Percentiles rank a stretch among this genome's conserved stretches.
These are phyloP conservation scores for Phytopythium helicoides DNA, from an alignment of 352 stramenopile genomes.

Conservation along the genomic window DNA sequence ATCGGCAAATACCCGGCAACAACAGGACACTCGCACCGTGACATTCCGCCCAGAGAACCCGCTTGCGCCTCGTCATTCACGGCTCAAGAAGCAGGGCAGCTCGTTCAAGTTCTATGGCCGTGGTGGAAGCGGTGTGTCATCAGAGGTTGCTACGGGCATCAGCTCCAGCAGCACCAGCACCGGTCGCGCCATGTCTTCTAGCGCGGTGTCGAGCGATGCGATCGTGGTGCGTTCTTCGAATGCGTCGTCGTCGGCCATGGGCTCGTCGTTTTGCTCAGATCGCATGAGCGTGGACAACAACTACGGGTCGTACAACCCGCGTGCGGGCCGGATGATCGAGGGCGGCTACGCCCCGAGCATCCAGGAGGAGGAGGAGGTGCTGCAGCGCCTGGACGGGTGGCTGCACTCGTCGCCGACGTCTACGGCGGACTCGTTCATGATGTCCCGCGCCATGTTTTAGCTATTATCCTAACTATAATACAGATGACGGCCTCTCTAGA, in stretches of 20 bases:
- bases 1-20: not conserved
- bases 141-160: conserved; percentile 13
- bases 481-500: too few relatives aligned
- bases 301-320: conserved; percentile 63
- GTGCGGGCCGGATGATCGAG: conserved; percentile 35
- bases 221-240: conserved; percentile 42
- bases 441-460: conserved; percentile 22
- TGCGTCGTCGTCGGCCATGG: conserved; percentile 40
- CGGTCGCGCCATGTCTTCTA: conserved; percentile 8
- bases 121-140: conserved; percentile 33
- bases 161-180: conserved; percentile 31
- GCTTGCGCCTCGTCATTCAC: not conserved
- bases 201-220: conserved; percentile 37
- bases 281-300: conserved; percentile 78
- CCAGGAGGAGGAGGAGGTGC: conserved; percentile 64
- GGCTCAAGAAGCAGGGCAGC: conserved; percentile 29
- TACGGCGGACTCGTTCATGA: conserved; percentile 50
- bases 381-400: conserved; percentile 61
- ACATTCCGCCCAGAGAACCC: conserved; percentile 13
- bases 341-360: conserved; percentile 54
- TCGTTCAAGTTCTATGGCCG: conserved; percentile 72
- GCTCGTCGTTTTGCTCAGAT: conserved; percentile 45
- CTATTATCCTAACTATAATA: too few relatives aligned
- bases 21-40: conserved; percentile 5
- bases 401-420: conserved; percentile 63